Conservation (phyloP, 192 early-diverging fungal genomes). For the Backusella psychrophila region DNA sequence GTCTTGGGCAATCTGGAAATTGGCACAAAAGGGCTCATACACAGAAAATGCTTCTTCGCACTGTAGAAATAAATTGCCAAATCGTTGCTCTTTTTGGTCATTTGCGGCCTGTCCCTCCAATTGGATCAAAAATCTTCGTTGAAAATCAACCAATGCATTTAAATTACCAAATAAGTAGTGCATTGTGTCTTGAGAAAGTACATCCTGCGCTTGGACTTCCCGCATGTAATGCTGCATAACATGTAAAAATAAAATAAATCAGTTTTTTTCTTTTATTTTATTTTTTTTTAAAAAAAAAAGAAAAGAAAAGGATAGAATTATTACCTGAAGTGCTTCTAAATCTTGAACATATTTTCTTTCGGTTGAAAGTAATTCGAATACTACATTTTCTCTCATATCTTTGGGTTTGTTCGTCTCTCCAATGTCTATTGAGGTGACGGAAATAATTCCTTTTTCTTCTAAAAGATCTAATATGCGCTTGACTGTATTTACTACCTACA, state of each 20-base stretch:
- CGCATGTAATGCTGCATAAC: conserved; percentile 63
- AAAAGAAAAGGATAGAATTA: background rate
- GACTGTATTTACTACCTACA: conserved; percentile 82
- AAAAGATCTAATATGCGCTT: conserved; percentile 75
- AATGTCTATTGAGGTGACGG: conserved; percentile 30
- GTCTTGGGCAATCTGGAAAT: conserved; percentile 78
- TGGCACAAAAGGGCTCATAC: conserved; percentile 94
- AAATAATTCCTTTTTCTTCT: conserved; percentile 65
- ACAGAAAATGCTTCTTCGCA: conserved; percentile 78
- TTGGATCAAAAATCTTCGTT: conserved; percentile 88
- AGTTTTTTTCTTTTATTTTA: no score
- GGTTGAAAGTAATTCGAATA: conserved; percentile 90
- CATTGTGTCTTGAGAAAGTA: conserved; percentile 78
- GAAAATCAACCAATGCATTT: conserved; percentile 90
- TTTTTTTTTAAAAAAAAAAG: background rate
- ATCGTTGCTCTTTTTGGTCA: conserved; percentile 79
- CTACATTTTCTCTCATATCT: conserved; percentile 86
- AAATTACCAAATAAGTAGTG: conserved; percentile 91
- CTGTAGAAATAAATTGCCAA: conserved; percentile 83
- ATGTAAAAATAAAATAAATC: no score
- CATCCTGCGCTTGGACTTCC: conserved; percentile 64
- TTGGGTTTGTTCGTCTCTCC: conserved; percentile 58
- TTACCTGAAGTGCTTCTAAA: conserved; percentile 75
- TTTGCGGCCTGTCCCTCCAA: conserved; percentile 78
- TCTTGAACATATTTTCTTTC: conserved; percentile 91